A percentile compares a stretch with the other conserved stretches of the same genome.
These are phyloP conservation scores for Hsuehochloa calcarea DNA, from an alignment of 176 grass and related monocot species.

Conservation along the genomic window DNA sequence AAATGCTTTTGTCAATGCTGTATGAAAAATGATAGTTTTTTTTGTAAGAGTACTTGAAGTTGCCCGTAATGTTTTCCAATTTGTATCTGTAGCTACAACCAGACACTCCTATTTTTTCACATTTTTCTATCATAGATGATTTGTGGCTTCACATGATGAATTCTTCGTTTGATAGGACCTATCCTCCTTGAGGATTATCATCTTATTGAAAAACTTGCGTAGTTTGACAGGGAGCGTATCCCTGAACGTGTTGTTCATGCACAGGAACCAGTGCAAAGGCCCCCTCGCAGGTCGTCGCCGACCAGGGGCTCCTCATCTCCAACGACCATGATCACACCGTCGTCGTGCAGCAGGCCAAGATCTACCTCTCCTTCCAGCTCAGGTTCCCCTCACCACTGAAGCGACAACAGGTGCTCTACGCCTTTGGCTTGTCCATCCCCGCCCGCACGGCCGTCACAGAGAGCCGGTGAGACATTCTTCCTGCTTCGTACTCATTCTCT, in stretches of 20 bases:
- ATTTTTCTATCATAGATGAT: not conserved
- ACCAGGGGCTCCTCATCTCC: no score
- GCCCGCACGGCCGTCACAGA: constrained; percentile 52
- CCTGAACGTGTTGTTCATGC: constrained; percentile 88
- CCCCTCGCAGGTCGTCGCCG: no score
- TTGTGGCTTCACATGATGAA: not conserved
- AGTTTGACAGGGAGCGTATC: constrained; percentile 85
- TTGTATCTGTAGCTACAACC: not conserved
- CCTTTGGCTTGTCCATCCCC: constrained; percentile 57
- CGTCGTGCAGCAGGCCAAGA: no score
- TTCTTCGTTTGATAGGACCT: constrained; percentile 45
- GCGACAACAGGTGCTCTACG: constrained; percentile 61
- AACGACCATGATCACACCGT: no score
- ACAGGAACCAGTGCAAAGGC: not conserved
- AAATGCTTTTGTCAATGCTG: not conserved
- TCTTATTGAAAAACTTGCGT: constrained; percentile 86
- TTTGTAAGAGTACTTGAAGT: not conserved
- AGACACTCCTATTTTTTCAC: not conserved
- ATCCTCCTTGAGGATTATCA: constrained; percentile 86
- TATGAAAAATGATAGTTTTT: not conserved
- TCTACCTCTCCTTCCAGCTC: no score
- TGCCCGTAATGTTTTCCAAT: not conserved
- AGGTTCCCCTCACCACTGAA: no score
- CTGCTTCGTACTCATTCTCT: not conserved
- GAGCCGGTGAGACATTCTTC: not conserved